Evolutionary conservation across 1,284 basidiomycete genomes (phyloP).

Genomic region (Cryptococcus floricola): DNA sequence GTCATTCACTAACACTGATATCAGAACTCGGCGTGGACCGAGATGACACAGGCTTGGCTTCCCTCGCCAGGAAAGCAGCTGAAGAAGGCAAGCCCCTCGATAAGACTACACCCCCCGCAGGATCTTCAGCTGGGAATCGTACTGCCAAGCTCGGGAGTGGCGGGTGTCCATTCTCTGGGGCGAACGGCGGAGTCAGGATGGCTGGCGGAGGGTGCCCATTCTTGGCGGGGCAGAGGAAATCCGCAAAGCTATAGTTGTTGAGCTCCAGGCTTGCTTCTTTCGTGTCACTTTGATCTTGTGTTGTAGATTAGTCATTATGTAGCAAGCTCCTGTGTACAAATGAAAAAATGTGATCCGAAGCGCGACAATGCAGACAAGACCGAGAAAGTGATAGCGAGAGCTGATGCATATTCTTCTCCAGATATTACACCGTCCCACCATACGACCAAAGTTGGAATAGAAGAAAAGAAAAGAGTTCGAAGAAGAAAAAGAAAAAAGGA

Average conservation of each 20-base stretch:
- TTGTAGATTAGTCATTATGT: too few relatives aligned
- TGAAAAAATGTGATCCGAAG: too few relatives aligned
- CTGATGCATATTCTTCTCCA: constrained; percentile 23
- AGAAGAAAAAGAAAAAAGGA: constrained; percentile 4
- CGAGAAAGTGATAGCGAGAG: too few relatives aligned
- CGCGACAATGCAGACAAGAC: too few relatives aligned
- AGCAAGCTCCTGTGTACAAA: too few relatives aligned
- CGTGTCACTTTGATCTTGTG: too few relatives aligned
- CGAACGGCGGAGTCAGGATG: constrained; percentile 7
- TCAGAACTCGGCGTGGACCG: constrained; percentile 51
- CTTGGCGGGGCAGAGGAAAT: too few relatives aligned
- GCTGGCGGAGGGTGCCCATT: neutral
- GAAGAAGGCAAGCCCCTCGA: constrained; percentile 42
- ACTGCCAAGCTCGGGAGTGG: constrained; percentile 16
- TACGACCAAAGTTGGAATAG: neutral
- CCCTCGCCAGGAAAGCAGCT: constrained; percentile 41
- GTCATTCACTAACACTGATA: neutral
- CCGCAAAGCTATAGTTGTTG: too few relatives aligned
- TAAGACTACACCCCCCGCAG: constrained; percentile 18
- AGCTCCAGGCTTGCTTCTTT: too few relatives aligned
- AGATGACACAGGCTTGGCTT: constrained; percentile 45
- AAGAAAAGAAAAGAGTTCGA: neutral
- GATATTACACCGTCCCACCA: constrained; percentile 25
- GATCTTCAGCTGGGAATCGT: neutral
- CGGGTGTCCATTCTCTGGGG: constrained; percentile 43